Evolutionary conservation across 2,329 filamentous ascomycete genomes (phyloP).

Genomic region (Aspergillus sp.): DNA sequence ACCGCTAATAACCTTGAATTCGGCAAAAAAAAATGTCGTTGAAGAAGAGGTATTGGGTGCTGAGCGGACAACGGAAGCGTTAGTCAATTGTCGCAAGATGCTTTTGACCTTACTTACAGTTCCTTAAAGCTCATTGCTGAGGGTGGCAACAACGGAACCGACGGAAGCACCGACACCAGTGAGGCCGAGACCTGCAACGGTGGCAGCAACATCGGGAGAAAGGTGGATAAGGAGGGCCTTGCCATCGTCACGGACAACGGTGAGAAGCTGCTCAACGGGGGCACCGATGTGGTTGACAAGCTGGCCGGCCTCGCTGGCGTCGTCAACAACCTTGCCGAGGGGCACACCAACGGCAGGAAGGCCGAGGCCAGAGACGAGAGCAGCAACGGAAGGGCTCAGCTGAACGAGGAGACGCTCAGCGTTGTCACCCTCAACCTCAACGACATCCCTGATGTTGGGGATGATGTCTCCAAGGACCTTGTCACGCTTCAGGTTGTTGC

Average conservation of each 20-base stretch:
- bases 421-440: constrained; percentile 31
- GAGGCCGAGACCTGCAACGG: constrained; percentile 16
- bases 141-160: constrained; percentile 23
- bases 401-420: constrained; percentile 31
- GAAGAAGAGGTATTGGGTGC: neutral
- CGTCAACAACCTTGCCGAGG: constrained; percentile 26
- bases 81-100: neutral
- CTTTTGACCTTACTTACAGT: neutral
- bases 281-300: constrained; percentile 28
- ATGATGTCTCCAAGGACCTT: constrained; percentile 28
- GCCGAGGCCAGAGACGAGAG: constrained; percentile 23
- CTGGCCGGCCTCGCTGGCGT: constrained; percentile 16
- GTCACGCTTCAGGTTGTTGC: constrained; percentile 30
- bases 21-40: neutral
- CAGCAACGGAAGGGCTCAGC: constrained; percentile 27
- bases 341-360: constrained; percentile 28
- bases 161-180: constrained; percentile 16
- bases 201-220: constrained; percentile 18
- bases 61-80: neutral
- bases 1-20: neutral
- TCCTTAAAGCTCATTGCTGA: constrained; percentile 27
- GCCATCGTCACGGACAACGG: constrained; percentile 27
- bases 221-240: constrained; percentile 33
- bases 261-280: constrained; percentile 25
- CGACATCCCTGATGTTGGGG: constrained; percentile 24